phyloP scores from a whole-genome alignment of 2,329 filamentous ascomycete genomes.

The Cladosporium phlei region DNA sequence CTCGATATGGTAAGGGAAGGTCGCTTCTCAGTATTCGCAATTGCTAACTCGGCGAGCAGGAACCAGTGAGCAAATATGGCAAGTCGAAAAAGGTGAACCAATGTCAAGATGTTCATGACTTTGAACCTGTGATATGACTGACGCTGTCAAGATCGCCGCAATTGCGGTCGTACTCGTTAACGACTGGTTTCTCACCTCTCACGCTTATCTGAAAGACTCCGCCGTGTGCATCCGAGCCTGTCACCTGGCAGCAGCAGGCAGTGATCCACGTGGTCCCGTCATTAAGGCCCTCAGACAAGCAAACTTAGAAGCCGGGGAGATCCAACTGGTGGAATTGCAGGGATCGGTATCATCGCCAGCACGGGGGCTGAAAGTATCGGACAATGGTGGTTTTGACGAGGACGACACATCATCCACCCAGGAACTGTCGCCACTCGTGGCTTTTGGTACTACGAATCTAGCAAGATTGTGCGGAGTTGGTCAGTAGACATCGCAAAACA shows the following conservation, averaged over 20 bases:
- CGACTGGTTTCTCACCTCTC: slow-evolving; percentile 23
- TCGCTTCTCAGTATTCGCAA: too few species aligned
- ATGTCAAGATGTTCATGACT: too few species aligned
- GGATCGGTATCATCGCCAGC: neutral
- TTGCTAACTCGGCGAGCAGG: too few species aligned
- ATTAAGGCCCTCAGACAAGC: slow-evolving; percentile 17
- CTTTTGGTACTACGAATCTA: slow-evolving; percentile 15
- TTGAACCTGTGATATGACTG: neutral
- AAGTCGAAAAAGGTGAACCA: too few species aligned
- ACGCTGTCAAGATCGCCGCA: slow-evolving; percentile 13
- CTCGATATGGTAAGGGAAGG: slow-evolving; percentile 18
- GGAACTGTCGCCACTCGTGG: neutral
- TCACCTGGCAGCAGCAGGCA: slow-evolving; percentile 5
- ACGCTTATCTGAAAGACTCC: slow-evolving; percentile 25
- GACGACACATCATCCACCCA: neutral
- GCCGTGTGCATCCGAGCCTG: slow-evolving; percentile 19
- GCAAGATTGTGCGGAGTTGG: slow-evolving; percentile 19
- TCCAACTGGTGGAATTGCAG: slow-evolving; percentile 21
- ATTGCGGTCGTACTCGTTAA: slow-evolving; percentile 24
- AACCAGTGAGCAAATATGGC: too few species aligned
- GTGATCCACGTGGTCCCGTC: slow-evolving; percentile 11
- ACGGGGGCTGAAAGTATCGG: neutral
- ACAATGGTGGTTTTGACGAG: too few species aligned
- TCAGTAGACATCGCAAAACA: slow-evolving; percentile 8
- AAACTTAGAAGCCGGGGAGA: slow-evolving; percentile 15